Conservation (phyloP, 1,284 basidiomycete genomes). For the Cutaneotrichosporon sp. region DNA sequence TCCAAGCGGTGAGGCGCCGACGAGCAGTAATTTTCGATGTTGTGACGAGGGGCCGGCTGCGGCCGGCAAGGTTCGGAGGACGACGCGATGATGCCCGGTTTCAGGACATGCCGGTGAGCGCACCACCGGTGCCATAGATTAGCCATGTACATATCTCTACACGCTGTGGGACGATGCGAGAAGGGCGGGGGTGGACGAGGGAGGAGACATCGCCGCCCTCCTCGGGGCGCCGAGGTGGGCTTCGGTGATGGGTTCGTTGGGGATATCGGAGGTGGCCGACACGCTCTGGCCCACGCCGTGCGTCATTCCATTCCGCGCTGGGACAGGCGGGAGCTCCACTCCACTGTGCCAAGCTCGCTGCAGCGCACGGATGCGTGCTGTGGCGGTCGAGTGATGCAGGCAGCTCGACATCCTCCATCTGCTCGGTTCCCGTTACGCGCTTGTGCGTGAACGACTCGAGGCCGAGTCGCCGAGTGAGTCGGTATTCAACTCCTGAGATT, state of each 20-base stretch:
- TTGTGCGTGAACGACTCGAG: too few species aligned
- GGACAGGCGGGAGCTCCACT: too few species aligned
- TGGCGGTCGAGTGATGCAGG: too few species aligned
- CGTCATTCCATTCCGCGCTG: too few species aligned
- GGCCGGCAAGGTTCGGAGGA: background rate
- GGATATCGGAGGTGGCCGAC: background rate
- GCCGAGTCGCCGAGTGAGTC: too few species aligned
- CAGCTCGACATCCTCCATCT: too few species aligned
- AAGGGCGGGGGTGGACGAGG: background rate
- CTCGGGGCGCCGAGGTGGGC: background rate
- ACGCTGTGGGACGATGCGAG: background rate
- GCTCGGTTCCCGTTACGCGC: too few species aligned
- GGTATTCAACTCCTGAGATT: too few species aligned
- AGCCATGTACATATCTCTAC: background rate
- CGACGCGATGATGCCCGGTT: background rate
- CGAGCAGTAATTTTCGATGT: background rate
- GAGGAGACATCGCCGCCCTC: background rate
- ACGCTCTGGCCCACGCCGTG: too few species aligned
- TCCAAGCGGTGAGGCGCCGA: conserved; percentile 11
- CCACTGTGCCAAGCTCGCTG: too few species aligned
- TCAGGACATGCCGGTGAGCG: background rate
- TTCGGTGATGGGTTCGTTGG: background rate
- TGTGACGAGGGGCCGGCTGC: background rate
- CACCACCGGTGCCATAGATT: background rate
- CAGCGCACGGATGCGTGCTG: too few species aligned